phyloP scores from a whole-genome alignment of 768 basidiomycete species.

The Suillus ampliporus region DNA sequence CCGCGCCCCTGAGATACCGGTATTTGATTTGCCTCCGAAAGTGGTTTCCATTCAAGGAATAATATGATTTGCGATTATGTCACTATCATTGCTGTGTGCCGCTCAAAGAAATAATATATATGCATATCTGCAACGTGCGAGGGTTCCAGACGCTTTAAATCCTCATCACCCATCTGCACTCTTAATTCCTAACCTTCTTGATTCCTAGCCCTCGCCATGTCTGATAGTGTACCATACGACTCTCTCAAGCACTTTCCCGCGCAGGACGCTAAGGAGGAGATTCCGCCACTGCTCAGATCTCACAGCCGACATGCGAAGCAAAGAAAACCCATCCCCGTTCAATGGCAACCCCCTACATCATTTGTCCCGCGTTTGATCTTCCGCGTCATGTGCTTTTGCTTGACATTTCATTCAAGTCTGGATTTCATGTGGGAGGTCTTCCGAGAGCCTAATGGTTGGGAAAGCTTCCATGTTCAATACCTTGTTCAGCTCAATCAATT shows the following conservation, averaged over 20 bases:
- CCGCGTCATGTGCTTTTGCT: background rate
- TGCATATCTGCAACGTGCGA: background rate
- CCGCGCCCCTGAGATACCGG: no score
- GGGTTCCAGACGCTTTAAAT: background rate
- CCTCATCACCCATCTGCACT: no score
- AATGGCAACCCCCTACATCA: background rate
- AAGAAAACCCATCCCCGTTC: background rate
- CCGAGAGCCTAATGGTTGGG: conserved; percentile 1
- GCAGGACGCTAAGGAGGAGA: background rate
- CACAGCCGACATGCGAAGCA: background rate
- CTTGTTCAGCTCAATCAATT: conserved; percentile 1
- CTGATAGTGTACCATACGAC: background rate
- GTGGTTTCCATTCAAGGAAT: no score
- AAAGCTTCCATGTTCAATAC: background rate
- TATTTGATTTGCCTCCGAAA: no score
- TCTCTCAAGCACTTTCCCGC: background rate
- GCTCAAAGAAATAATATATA: background rate
- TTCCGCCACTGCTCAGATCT: background rate
- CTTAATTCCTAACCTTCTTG: background rate
- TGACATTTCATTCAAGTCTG: background rate
- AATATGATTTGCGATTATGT: background rate
- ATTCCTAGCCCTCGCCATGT: background rate
- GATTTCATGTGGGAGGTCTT: conserved; percentile 8
- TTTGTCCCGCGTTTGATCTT: background rate
- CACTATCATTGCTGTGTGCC: background rate